Conservation (phyloP, 1,284 basidiomycete genomes). For the Sanghuangporus sanghuang region DNA sequence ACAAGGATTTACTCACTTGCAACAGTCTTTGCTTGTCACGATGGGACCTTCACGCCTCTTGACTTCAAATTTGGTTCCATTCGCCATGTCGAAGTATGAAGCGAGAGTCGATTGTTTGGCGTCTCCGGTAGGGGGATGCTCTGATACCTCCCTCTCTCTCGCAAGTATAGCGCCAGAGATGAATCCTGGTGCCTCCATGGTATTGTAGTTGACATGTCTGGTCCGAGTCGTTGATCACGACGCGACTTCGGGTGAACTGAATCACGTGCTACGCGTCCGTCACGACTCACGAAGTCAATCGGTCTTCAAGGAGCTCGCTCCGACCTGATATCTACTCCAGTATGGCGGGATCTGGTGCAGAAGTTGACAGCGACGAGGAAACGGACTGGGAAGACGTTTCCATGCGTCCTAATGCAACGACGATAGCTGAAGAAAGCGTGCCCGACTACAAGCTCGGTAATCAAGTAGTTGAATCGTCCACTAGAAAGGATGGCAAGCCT, state of each 20-base stretch:
- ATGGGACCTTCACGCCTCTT: slow-evolving; percentile 1
- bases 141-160: neutral
- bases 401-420: slow-evolving; percentile 25
- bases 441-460: neutral
- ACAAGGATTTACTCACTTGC: neutral
- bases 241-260: neutral
- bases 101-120: slow-evolving; percentile 12
- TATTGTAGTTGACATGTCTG: neutral
- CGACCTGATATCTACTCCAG: neutral
- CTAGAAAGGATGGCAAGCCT: slow-evolving; percentile 9
- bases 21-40: slow-evolving; percentile 10
- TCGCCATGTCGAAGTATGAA: slow-evolving; percentile 4
- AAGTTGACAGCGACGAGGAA: slow-evolving; percentile 15
- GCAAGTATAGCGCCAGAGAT: slow-evolving; percentile 8
- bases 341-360: neutral
- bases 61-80: slow-evolving; percentile 3
- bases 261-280: neutral
- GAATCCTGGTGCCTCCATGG: slow-evolving; percentile 12
- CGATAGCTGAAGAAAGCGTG: neutral
- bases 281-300: neutral
- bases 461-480: neutral
- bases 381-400: slow-evolving; percentile 29
- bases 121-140: neutral
- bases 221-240: too few species aligned
- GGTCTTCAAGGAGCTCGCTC: slow-evolving; percentile 4